Percentiles rank a stretch among this genome's conserved stretches.
phyloP scores from a whole-genome alignment of 257 asterid genomes.

The Jacaranda mimosifolia region DNA sequence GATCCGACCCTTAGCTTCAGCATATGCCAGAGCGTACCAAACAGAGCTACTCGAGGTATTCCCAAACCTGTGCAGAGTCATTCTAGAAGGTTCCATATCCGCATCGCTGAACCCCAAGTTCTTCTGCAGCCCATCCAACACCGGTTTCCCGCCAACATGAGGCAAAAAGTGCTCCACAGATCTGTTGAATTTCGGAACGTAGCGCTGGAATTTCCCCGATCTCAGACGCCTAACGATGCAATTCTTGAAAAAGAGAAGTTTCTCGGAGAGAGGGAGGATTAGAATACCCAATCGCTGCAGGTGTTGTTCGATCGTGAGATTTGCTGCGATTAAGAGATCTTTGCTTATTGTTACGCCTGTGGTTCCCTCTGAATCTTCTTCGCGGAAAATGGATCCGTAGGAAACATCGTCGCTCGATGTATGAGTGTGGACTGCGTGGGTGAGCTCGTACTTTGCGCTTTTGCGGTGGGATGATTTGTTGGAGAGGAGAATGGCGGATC shows the following conservation, averaged over 20 bases:
- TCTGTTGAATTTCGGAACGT: conserved; percentile 56
- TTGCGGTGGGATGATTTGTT: conserved; percentile 45
- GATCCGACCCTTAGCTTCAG: conserved; percentile 66
- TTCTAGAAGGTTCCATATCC: conserved; percentile 67
- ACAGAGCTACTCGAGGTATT: conserved; percentile 67
- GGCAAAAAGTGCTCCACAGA: conserved; percentile 62
- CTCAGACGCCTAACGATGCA: neutral
- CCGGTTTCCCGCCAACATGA: conserved; percentile 64
- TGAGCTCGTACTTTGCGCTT: conserved; percentile 56
- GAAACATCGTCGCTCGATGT: conserved; percentile 24
- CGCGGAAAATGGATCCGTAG: conserved; percentile 22
- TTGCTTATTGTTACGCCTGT: conserved; percentile 46
- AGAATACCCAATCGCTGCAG: conserved; percentile 42
- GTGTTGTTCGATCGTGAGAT: conserved; percentile 17
- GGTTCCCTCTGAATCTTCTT: conserved; percentile 54
- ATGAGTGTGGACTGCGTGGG: conserved; percentile 63
- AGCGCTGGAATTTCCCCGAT: conserved; percentile 26
- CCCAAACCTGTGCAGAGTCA: conserved; percentile 67
- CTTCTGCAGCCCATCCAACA: conserved; percentile 57
- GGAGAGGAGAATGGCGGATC: conserved; percentile 43
- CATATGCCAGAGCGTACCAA: conserved; percentile 66
- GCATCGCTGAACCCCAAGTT: conserved; percentile 47
- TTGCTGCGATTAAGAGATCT: conserved; percentile 11
- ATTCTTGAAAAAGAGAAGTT: conserved; percentile 46
- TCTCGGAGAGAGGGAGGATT: conserved; percentile 62